These are phyloP conservation scores for Echium plantagineum DNA, from an alignment of 257 asterid species.

Conservation along the genomic window DNA sequence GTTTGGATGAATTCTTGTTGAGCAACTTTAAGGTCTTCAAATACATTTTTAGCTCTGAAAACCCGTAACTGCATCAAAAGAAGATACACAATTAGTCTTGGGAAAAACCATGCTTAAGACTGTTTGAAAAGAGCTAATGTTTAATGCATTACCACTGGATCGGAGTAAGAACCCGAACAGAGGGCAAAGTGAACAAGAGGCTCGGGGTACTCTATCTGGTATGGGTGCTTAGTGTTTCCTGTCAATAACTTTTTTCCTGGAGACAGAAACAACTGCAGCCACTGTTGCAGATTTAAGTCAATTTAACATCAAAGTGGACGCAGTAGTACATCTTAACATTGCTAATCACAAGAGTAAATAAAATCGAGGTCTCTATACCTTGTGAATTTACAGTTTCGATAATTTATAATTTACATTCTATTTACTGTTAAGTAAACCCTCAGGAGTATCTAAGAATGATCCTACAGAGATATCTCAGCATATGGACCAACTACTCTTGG, in stretches of 20 bases:
- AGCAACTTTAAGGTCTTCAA: slow-evolving; percentile 57
- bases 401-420: too few species aligned
- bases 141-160: slow-evolving; percentile 53
- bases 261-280: slow-evolving; percentile 65
- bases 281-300: slow-evolving; percentile 31
- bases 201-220: slow-evolving; percentile 73
- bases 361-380: too few species aligned
- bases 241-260: slow-evolving; percentile 61
- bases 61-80: slow-evolving; percentile 50
- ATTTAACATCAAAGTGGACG: not conserved
- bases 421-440: too few species aligned
- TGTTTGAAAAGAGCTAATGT: not conserved
- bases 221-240: slow-evolving; percentile 39
- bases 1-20: slow-evolving; percentile 65
- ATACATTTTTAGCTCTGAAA: slow-evolving; percentile 48
- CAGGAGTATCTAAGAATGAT: too few species aligned
- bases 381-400: too few species aligned
- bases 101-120: not conserved
- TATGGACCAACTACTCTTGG: too few species aligned
- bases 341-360: too few species aligned
- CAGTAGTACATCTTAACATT: too few species aligned
- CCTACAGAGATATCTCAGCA: too few species aligned
- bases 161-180: slow-evolving; percentile 66
- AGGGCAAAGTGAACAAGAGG: slow-evolving; percentile 88
- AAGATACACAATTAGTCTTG: not conserved